Evolutionary conservation across 2,329 filamentous ascomycete genomes (phyloP).

Genomic region (Juglanconis oblonga): DNA sequence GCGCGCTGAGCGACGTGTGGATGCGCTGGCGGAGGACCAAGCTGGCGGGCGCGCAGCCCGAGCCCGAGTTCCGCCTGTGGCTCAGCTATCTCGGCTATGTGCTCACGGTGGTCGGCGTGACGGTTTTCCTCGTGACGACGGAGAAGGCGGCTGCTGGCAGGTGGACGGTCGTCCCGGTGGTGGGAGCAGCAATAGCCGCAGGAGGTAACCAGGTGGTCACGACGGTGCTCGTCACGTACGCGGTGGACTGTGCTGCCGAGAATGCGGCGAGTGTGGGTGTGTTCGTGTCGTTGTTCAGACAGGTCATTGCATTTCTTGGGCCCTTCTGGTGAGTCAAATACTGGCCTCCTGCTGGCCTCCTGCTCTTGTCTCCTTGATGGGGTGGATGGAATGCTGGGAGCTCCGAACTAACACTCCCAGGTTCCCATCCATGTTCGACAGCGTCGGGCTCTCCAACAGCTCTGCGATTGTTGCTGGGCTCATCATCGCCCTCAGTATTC

Average conservation of each 20-base stretch:
- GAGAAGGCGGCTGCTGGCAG: conserved; percentile 36
- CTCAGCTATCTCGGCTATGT: conserved; percentile 50
- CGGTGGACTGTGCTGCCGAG: conserved; percentile 51
- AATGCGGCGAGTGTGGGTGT: conserved; percentile 49
- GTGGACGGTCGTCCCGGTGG: conserved; percentile 53
- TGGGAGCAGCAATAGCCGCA: conserved; percentile 47
- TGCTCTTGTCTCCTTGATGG: neutral
- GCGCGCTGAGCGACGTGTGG: conserved; percentile 48
- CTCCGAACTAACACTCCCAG: neutral
- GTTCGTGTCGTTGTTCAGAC: conserved; percentile 52
- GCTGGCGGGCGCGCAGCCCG: conserved; percentile 23
- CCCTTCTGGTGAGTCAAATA: conserved; percentile 21
- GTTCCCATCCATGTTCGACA: conserved; percentile 7
- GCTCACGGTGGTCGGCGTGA: conserved; percentile 45
- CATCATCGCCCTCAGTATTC: neutral
- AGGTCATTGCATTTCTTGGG: conserved; percentile 47
- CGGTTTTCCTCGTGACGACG: conserved; percentile 49
- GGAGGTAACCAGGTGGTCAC: conserved; percentile 58
- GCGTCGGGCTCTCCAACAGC: conserved; percentile 5
- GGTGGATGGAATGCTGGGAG: neutral
- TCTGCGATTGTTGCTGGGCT: neutral
- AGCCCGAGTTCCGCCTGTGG: conserved; percentile 52
- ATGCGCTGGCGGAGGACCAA: conserved; percentile 34
- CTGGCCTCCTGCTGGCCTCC: no score
- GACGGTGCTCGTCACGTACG: conserved; percentile 55